Percentiles rank a stretch among this genome's conserved stretches.
Evolutionary conservation across 208 protist genomes (phyloP).

Genomic region (Naegleria lovaniensis): DNA sequence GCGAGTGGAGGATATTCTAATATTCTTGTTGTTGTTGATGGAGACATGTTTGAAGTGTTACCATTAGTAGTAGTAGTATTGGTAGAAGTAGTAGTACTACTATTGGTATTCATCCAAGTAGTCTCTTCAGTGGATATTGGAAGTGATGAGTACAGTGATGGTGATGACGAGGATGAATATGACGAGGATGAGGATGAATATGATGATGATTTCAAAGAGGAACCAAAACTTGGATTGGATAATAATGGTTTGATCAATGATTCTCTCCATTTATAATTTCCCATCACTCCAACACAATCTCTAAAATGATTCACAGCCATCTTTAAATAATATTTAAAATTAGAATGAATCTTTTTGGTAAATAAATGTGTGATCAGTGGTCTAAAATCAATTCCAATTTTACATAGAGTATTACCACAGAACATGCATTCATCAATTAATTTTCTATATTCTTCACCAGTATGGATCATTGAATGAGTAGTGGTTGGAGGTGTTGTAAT

Average conservation of each 20-base stretch:
- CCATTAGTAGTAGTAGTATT: not conserved
- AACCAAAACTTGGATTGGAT: too few species aligned
- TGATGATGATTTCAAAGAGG: too few species aligned
- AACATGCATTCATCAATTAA: not conserved
- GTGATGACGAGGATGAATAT: too few species aligned
- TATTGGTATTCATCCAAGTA: too few species aligned
- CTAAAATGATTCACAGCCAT: not conserved
- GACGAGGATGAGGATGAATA: too few species aligned
- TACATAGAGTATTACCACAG: not conserved
- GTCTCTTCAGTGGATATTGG: too few species aligned
- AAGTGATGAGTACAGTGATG: too few species aligned
- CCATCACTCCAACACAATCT: not conserved
- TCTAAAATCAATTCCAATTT: conserved; percentile 19
- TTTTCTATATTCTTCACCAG: conserved; percentile 3
- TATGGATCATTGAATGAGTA: not conserved
- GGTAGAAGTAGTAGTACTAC: not conserved
- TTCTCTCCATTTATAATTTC: not conserved
- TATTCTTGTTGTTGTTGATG: too few species aligned
- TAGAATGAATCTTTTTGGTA: not conserved
- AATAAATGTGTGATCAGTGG: not conserved
- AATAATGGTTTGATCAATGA: too few species aligned
- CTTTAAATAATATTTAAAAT: not conserved
- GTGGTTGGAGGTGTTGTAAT: not conserved
- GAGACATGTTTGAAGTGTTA: too few species aligned
- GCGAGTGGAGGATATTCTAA: not conserved